These are phyloP conservation scores for Byssochlamys sp. DNA, from an alignment of 2,329 filamentous ascomycete species.

Conservation along the genomic window DNA sequence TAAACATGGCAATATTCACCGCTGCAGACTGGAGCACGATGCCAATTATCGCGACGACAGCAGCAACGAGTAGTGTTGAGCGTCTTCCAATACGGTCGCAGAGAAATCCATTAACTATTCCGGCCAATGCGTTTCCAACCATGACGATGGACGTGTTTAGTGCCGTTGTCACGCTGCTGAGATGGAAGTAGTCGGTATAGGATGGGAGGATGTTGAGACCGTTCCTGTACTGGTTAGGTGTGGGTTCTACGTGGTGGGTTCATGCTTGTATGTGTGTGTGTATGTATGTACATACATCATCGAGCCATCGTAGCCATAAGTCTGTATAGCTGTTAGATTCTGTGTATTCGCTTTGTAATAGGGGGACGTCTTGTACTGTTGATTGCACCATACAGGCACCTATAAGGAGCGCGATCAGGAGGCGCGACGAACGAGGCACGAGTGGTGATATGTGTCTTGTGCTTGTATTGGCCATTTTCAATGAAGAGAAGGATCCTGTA, in stretches of 20 bases:
- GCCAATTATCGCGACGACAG: slow-evolving; percentile 35
- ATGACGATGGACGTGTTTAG: slow-evolving; percentile 8
- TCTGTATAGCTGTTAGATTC: background rate
- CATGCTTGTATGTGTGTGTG: too few species aligned
- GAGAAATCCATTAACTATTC: slow-evolving; percentile 33
- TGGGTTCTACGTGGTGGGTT: too few species aligned
- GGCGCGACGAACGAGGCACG: background rate
- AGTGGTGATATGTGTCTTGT: background rate
- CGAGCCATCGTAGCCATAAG: slow-evolving; percentile 7
- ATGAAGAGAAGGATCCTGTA: background rate
- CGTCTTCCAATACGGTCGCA: slow-evolving; percentile 36
- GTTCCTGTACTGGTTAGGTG: background rate
- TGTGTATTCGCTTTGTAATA: background rate
- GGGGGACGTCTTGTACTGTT: background rate
- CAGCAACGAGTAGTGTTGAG: slow-evolving; percentile 34
- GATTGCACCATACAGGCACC: background rate
- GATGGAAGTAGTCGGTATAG: slow-evolving; percentile 10
- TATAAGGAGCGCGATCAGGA: background rate
- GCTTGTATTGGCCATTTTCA: background rate
- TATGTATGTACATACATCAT: background rate
- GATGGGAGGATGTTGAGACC: slow-evolving; percentile 10
- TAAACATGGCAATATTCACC: slow-evolving; percentile 44
- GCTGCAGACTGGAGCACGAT: slow-evolving; percentile 39
- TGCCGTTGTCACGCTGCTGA: slow-evolving; percentile 5
- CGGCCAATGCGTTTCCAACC: slow-evolving; percentile 40